Percentiles rank a stretch among this genome's conserved stretches.
phyloP scores from a whole-genome alignment of 495 filamentous ascomycete genomes.

The Xylaria castorea region DNA sequence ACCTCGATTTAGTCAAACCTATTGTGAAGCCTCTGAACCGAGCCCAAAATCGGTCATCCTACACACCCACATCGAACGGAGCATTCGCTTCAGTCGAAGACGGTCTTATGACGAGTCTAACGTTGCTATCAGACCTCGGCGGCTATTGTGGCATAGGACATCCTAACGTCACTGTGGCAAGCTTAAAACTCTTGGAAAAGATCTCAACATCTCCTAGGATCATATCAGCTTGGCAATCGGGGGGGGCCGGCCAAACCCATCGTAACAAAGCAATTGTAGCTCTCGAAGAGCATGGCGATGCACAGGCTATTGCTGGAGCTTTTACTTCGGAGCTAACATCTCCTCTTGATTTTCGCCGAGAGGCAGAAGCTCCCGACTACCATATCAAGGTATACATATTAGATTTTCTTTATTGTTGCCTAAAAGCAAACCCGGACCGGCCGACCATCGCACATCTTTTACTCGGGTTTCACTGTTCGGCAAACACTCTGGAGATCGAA shows the following conservation, averaged over 20 bases:
- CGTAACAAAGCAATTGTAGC: conserved; percentile 82
- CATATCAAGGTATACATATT: conserved; percentile 79
- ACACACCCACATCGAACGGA: conserved; percentile 66
- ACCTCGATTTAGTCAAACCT: conserved; percentile 83
- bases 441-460: conserved; percentile 89
- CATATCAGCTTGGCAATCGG: conserved; percentile 60
- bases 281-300: conserved; percentile 72
- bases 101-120: conserved; percentile 79
- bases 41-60: conserved; percentile 40
- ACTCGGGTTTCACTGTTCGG: conserved; percentile 81
- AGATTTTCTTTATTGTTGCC: conserved; percentile 78
- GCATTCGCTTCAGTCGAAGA: conserved; percentile 89
- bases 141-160: conserved; percentile 84
- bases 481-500: conserved; percentile 68
- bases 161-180: conserved; percentile 73
- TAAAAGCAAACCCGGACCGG: conserved; percentile 69
- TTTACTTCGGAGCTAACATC: conserved; percentile 69
- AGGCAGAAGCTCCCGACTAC: conserved; percentile 69
- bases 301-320: conserved; percentile 70
- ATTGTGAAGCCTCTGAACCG: conserved; percentile 60
- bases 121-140: conserved; percentile 77
- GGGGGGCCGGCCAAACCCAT: conserved; percentile 57
- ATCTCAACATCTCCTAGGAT: conserved; percentile 82
- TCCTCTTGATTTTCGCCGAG: conserved; percentile 67
- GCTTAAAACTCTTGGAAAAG: conserved; percentile 81